These are phyloP conservation scores for Cladosporium velox DNA, from an alignment of 2,329 filamentous ascomycete species.

Conservation along the genomic window DNA sequence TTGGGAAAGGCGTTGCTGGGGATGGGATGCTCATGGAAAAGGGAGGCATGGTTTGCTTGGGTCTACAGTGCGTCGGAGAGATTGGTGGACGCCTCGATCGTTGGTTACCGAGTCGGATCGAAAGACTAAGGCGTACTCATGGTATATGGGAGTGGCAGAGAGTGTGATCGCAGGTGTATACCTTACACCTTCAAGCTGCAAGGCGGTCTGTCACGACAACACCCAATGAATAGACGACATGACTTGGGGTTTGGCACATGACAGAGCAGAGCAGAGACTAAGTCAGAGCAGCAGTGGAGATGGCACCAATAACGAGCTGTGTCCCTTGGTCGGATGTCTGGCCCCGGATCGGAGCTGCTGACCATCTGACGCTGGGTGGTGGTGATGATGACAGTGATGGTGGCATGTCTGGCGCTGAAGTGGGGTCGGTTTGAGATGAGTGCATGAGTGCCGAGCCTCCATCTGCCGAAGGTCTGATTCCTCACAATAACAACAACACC, in stretches of 20 bases:
- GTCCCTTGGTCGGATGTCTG: not conserved
- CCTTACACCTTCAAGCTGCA: not conserved
- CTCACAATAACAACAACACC: not conserved
- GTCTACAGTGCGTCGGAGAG: not conserved
- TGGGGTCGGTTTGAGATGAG: not conserved
- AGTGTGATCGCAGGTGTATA: not conserved
- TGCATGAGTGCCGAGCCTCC: not conserved
- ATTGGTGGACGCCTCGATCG: not conserved
- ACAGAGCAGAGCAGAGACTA: slow-evolving; percentile 9
- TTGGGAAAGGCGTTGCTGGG: slow-evolving; percentile 49
- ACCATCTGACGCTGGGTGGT: not conserved
- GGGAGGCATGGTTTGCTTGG: slow-evolving; percentile 23
- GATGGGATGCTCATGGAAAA: slow-evolving; percentile 32
- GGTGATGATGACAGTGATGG: not conserved
- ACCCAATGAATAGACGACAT: not conserved
- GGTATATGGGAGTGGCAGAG: not conserved
- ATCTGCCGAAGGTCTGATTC: slow-evolving; percentile 1
- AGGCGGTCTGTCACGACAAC: slow-evolving; percentile 4
- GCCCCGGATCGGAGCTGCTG: slow-evolving; percentile 3
- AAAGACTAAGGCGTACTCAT: slow-evolving; percentile 15
- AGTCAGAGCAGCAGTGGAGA: not conserved
- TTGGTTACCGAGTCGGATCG: not conserved
- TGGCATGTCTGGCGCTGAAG: not conserved
- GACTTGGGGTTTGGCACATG: slow-evolving; percentile 16
- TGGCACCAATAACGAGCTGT: slow-evolving; percentile 1